A percentile compares a stretch with the other conserved stretches of the same genome.
Evolutionary conservation across 179 eudicot genomes (phyloP).

Genomic region (Carnegiea gigantea): DNA sequence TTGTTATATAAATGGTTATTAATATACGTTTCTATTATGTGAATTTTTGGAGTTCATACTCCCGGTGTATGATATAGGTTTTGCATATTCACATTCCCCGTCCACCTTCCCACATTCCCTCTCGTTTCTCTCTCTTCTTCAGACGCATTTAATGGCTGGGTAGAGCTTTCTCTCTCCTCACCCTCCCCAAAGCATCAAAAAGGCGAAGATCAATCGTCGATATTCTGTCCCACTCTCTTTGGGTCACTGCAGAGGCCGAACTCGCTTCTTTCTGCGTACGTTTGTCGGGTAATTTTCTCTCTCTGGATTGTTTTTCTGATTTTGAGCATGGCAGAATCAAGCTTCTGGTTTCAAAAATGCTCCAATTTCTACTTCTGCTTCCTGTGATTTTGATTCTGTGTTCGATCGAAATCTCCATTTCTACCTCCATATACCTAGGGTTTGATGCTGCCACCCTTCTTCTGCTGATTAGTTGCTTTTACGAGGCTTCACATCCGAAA

Average conservation of each 20-base stretch:
- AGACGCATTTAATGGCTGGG: slow-evolving; percentile 10
- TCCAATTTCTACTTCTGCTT: slow-evolving; percentile 1
- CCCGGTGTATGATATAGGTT: too few species aligned
- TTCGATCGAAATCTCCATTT: neutral
- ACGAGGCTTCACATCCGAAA: neutral
- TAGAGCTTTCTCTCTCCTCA: slow-evolving; percentile 3
- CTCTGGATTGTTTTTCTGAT: slow-evolving; percentile 3
- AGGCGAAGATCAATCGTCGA: neutral
- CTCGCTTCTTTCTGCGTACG: neutral
- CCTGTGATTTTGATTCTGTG: neutral
- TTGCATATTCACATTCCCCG: neutral
- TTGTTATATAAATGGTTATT: too few species aligned
- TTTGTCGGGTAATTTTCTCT: slow-evolving; percentile 5
- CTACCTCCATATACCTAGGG: neutral
- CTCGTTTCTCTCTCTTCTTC: neutral
- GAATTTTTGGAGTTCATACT: too few species aligned
- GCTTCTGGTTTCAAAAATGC: slow-evolving; percentile 3
- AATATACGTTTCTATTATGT: too few species aligned
- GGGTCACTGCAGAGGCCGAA: neutral
- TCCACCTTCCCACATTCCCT: neutral
- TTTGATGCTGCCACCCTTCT: slow-evolving; percentile 1
- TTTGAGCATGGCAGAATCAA: slow-evolving; percentile 10
- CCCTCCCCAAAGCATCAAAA: neutral
- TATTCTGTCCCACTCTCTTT: neutral
- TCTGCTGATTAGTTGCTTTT: neutral